These are phyloP conservation scores for Penicillium subrubescens DNA, from an alignment of 495 filamentous ascomycete species.

Conservation along the genomic window DNA sequence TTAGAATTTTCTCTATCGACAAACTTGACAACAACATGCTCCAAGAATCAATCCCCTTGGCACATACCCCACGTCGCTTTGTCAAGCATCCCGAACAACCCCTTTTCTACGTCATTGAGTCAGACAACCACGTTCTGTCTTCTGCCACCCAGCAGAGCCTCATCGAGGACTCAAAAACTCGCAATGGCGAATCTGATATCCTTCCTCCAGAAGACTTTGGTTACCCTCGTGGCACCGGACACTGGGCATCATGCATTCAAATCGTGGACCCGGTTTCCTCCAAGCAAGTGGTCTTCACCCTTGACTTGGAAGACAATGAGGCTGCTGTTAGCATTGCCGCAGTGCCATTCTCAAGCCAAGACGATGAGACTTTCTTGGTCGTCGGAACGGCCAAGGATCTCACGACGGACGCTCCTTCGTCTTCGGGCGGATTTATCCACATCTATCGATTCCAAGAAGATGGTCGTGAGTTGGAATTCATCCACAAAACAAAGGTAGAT, in stretches of 20 bases:
- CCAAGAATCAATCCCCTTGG: conserved; percentile 84
- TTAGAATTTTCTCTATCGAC: conserved; percentile 87
- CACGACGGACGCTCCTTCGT: conserved; percentile 71
- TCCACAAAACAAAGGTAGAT: conserved; percentile 92
- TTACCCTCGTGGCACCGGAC: conserved; percentile 75
- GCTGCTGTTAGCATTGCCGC: conserved; percentile 83
- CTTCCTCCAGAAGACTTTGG: conserved; percentile 87
- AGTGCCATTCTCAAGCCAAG: conserved; percentile 82
- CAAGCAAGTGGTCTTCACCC: conserved; percentile 68
- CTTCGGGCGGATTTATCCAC: conserved; percentile 80
- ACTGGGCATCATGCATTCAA: conserved; percentile 95
- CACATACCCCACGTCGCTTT: conserved; percentile 86
- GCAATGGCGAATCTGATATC: conserved; percentile 68
- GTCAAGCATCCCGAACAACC: conserved; percentile 85
- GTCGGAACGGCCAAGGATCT: conserved; percentile 94
- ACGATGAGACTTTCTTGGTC: conserved; percentile 85
- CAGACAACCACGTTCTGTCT: conserved; percentile 86
- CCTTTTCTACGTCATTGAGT: conserved; percentile 90
- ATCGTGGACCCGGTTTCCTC: conserved; percentile 80
- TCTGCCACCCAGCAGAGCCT: conserved; percentile 70
- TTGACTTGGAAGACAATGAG: conserved; percentile 88
- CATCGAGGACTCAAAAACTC: conserved; percentile 62
- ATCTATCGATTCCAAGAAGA: conserved; percentile 90
- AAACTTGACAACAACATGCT: conserved; percentile 83
- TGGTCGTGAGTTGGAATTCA: conserved; percentile 85